Evolutionary conservation across 768 basidiomycete genomes (phyloP).

Genomic region (Sistotremastrum suecicum): DNA sequence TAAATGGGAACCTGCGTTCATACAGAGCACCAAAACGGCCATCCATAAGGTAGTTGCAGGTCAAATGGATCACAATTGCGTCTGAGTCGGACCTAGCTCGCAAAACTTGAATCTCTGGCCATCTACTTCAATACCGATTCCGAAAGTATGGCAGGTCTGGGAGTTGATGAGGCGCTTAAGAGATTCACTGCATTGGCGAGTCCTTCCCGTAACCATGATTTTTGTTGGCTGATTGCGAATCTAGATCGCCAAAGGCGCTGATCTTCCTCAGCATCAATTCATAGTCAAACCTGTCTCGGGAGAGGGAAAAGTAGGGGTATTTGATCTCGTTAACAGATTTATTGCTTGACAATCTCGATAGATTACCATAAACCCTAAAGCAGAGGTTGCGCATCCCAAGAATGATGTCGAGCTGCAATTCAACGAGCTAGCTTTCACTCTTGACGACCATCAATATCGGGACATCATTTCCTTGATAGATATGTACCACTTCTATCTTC

Average conservation of each 20-base stretch:
- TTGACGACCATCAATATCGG: slow-evolving; percentile 91
- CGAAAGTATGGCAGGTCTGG: slow-evolving; percentile 55
- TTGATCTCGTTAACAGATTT: background rate
- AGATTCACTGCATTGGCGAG: slow-evolving; percentile 64
- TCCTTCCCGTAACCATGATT: background rate
- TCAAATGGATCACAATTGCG: slow-evolving; percentile 2
- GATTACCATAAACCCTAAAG: slow-evolving; percentile 73
- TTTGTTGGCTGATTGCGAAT: background rate
- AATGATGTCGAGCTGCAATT: slow-evolving; percentile 82
- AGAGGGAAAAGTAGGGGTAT: slow-evolving; percentile 61
- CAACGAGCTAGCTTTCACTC: slow-evolving; percentile 80
- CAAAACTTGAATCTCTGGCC: slow-evolving; percentile 73
- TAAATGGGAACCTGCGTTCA: slow-evolving; percentile 81
- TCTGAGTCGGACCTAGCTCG: slow-evolving; percentile 37
- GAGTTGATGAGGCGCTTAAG: slow-evolving; percentile 48
- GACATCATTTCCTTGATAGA: slow-evolving; percentile 87
- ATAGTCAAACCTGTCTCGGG: slow-evolving; percentile 93
- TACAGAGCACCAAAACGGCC: slow-evolving; percentile 73
- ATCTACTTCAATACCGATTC: slow-evolving; percentile 95
- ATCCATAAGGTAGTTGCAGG: slow-evolving; percentile 64
- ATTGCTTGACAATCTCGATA: slow-evolving; percentile 15
- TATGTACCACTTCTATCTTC: slow-evolving; percentile 91
- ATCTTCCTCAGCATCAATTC: slow-evolving; percentile 63
- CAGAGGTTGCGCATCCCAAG: slow-evolving; percentile 60
- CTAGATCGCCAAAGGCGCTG: slow-evolving; percentile 38